phyloP scores from a whole-genome alignment of 2,329 filamentous ascomycete genomes.

The Trichoderma pleuroti region DNA sequence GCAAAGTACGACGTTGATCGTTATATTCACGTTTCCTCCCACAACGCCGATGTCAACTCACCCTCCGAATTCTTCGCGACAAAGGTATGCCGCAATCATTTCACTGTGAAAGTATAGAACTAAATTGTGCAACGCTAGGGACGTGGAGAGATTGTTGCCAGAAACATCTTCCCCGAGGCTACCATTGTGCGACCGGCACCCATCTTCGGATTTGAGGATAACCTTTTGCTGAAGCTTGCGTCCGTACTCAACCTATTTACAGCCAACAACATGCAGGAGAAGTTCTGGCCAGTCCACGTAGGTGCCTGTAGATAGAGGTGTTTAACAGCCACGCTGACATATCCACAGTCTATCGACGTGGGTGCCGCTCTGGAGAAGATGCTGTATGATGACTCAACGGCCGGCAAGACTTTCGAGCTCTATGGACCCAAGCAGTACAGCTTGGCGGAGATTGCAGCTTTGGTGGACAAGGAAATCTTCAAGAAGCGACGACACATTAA shows the following conservation, averaged over 20 bases:
- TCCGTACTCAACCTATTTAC: constrained; percentile 78
- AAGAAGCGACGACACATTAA: constrained; percentile 90
- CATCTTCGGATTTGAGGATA: constrained; percentile 93
- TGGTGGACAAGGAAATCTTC: constrained; percentile 90
- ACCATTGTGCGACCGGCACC: constrained; percentile 94
- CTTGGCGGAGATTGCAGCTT: constrained; percentile 76
- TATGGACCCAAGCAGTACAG: constrained; percentile 93
- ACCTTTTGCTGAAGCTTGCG: constrained; percentile 81
- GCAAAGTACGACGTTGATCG: constrained; percentile 98
- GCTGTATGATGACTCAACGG: constrained; percentile 85
- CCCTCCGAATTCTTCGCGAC: constrained; percentile 85
- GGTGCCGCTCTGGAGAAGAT: constrained; percentile 85
- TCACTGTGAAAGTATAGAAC: background rate
- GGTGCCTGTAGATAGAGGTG: constrained; percentile 24
- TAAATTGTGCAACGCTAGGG: constrained; percentile 46
- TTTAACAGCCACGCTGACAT: background rate
- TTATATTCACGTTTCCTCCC: constrained; percentile 94
- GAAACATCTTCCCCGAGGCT: constrained; percentile 90
- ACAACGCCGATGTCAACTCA: constrained; percentile 80
- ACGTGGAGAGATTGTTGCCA: constrained; percentile 75
- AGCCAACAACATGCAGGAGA: constrained; percentile 89
- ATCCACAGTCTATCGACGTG: constrained; percentile 73
- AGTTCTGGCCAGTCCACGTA: constrained; percentile 88
- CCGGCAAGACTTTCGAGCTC: constrained; percentile 87
- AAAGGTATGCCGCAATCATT: constrained; percentile 54